Base-by-base conservation (phyloP, 2,329 filamentous ascomycete genomes). In the Sarocladium kiliense region DNA sequence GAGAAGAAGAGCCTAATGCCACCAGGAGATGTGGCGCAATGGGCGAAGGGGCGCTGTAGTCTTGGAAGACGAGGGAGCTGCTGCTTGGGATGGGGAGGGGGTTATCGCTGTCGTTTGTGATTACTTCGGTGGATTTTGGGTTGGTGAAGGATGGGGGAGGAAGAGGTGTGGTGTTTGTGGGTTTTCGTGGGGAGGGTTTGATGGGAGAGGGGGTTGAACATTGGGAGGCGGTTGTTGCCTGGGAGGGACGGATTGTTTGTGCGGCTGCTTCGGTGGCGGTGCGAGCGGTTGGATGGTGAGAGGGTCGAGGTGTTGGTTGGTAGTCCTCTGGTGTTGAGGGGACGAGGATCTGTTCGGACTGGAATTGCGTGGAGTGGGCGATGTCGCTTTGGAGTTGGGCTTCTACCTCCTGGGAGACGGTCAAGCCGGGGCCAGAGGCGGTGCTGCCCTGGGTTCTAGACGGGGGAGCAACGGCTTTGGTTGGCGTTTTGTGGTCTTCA, bases 351-450 rank as follows among this genome's bases (percentile, higher is more conserved):
- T 64, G 66, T 42, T 66, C 65, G 10, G 66, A 66, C 16, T 58
- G 57, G 12, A 62, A 58, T 53, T 73, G 70, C 1, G 71, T 74
- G 14, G 73, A 74, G 50, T 71, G 67, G 34, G 67, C 68, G 9
- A 69, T 68, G 21, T 82, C 79, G 59, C 71, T 76, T 32, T 71
- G 70, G 21, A 82, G 66, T 58, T 82, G 80, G 7, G 76, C 73
- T 25, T 71, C 74, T n/a, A 81, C 63, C 60, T 82, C 74, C 57
- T 82, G 78, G 2, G 78, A 80, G 16, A 78, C 66, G 2, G 75
- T 75, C 55, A 67, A 61, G 57, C 16, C 77, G 67, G 2, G 36
- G 36, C 36, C 75, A 74, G 56, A 65, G 60, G 58, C 62, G 66
- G 25, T 60, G 55, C 47, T 51, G 14, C 27, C 47, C 18, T 32